Percentiles rank a stretch among this genome's conserved stretches.
These are phyloP conservation scores for Hemerocallis citrina DNA, from an alignment of 106 monocot species.

Conservation along the genomic window DNA sequence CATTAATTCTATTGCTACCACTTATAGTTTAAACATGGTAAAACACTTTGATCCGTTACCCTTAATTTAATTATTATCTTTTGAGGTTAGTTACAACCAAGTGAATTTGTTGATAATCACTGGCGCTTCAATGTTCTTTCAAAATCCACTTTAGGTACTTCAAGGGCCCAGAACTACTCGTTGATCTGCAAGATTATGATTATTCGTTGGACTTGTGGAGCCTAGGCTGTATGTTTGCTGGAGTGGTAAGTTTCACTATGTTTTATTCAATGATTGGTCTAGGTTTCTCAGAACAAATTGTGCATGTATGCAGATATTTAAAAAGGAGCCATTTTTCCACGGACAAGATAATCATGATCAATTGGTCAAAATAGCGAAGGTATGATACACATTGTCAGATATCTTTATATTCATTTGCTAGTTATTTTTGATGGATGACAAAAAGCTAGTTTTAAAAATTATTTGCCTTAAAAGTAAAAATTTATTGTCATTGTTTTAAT, in stretches of 20 bases:
- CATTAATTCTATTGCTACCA: background rate
- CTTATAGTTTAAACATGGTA: background rate
- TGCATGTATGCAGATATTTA: constrained; percentile 51
- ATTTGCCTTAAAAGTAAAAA: no score
- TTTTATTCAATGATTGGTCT: background rate
- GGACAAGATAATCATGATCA: constrained; percentile 86
- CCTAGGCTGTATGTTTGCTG: constrained; percentile 97
- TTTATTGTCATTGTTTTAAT: no score
- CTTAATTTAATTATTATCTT: background rate
- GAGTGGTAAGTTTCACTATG: constrained; percentile 45
- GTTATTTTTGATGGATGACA: no score
- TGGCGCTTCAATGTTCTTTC: background rate
- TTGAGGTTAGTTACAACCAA: constrained; percentile 1
- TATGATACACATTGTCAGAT: constrained; percentile 16
- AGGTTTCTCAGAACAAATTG: background rate
- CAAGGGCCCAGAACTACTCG: constrained; percentile 89
- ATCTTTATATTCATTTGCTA: no score
- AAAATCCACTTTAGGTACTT: constrained; percentile 49
- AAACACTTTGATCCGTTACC: background rate
- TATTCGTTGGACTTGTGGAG: constrained; percentile 95
- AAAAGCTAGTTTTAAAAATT: no score
- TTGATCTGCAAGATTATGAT: constrained; percentile 95
- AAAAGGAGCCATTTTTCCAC: constrained; percentile 80
- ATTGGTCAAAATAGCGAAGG: constrained; percentile 88
- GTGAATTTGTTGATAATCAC: background rate